phyloP scores from a whole-genome alignment of 495 filamentous ascomycete genomes.

The Pseudoneurospora amorphoporcata region DNA sequence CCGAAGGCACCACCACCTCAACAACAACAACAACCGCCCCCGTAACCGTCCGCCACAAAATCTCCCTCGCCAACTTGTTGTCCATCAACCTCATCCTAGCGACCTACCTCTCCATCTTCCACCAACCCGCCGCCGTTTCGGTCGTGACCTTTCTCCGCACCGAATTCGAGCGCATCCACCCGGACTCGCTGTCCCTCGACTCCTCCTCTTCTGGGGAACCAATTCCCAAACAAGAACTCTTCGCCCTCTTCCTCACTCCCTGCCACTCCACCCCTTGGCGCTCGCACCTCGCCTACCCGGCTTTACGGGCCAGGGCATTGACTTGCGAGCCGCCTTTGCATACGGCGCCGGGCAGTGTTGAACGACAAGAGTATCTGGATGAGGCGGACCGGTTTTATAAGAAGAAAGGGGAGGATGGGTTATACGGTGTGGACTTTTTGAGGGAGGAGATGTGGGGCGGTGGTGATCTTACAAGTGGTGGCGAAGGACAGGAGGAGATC shows the following conservation, averaged over 20 bases:
- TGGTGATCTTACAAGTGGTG: not conserved
- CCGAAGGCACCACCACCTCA: conserved; percentile 4
- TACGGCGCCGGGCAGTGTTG: conserved; percentile 35
- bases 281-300: conserved; percentile 65
- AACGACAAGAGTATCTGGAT: conserved; percentile 60
- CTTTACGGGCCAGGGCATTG: conserved; percentile 73
- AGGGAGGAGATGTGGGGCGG: conserved; percentile 29
- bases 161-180: conserved; percentile 45
- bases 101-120: conserved; percentile 60
- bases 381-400: conserved; percentile 85
- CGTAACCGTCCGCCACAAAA: conserved; percentile 35
- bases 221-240: conserved; percentile 35
- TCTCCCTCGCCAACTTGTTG: conserved; percentile 48
- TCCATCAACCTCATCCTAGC: conserved; percentile 60
- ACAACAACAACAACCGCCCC: conserved; percentile 7
- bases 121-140: conserved; percentile 67
- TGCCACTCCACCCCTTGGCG: conserved; percentile 98
- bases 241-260: conserved; percentile 87
- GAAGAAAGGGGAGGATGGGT: not conserved
- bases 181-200: conserved; percentile 5
- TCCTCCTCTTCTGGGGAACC: not conserved
- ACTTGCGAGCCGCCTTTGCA: conserved; percentile 83
- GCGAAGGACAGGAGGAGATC: conserved; percentile 27
- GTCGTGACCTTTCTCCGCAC: conserved; percentile 64
- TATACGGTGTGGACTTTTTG: conserved; percentile 43